Conservation (phyloP, 2,329 filamentous ascomycete genomes). For the Ceratocystis diversiconidia region DNA sequence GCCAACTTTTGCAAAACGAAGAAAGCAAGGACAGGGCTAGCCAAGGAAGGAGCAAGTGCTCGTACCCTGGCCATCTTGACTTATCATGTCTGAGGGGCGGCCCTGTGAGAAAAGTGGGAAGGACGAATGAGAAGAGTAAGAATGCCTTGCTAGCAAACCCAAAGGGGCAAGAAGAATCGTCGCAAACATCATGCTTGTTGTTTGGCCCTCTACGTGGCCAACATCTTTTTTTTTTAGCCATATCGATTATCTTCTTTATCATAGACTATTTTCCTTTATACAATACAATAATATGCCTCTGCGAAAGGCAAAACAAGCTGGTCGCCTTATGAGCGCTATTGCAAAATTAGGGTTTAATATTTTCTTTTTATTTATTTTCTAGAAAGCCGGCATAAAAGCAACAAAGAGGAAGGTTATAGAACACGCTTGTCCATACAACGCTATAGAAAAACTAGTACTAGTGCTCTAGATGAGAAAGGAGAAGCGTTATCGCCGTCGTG, state of each 20-base stretch:
- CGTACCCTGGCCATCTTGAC: not conserved
- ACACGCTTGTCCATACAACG: not conserved
- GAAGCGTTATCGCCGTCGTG: not conserved
- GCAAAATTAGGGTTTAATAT: not conserved
- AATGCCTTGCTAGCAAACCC: not conserved
- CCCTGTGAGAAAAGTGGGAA: not conserved
- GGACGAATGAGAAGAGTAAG: too few species aligned
- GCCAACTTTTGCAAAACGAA: not conserved
- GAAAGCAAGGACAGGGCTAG: not conserved
- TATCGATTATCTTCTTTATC: not conserved
- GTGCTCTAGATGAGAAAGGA: not conserved
- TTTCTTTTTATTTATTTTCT: not conserved
- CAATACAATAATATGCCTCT: too few species aligned
- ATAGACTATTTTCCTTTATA: too few species aligned
- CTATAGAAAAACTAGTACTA: not conserved
- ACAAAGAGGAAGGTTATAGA: not conserved
- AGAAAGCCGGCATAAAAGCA: not conserved
- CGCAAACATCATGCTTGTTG: not conserved
- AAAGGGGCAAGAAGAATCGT: not conserved
- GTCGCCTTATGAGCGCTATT: not conserved
- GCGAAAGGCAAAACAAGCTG: not conserved
- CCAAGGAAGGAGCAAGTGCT: not conserved
- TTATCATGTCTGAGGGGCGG: not conserved
- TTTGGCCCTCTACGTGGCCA: too few species aligned
- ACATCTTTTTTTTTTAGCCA: too few species aligned